A percentile compares a stretch with the other conserved stretches of the same genome.
These are phyloP conservation scores for Lachancea waltii DNA, from an alignment of 805 yeast genomes.

Conservation along the genomic window DNA sequence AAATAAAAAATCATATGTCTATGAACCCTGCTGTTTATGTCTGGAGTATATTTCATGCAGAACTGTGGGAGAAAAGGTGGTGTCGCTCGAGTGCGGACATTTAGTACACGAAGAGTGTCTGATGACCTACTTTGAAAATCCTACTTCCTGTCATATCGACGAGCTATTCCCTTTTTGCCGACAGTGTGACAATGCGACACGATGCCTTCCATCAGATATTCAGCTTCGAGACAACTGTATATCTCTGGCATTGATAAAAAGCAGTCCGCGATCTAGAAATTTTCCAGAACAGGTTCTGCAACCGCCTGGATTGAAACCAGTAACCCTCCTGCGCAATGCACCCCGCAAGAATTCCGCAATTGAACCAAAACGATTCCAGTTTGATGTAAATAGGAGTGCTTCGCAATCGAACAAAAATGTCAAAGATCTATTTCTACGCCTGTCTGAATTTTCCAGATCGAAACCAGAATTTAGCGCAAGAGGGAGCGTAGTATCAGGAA, in stretches of 20 bases:
- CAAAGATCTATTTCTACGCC: slow-evolving; percentile 6
- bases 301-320: no score
- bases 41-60: slow-evolving; percentile 43
- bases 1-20: slow-evolving; percentile 24
- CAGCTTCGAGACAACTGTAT: slow-evolving; percentile 25
- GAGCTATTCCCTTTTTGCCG: slow-evolving; percentile 26
- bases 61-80: slow-evolving; percentile 38
- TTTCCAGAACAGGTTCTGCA: no score
- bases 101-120: slow-evolving; percentile 55
- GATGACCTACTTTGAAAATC: slow-evolving; percentile 32
- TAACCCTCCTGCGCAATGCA: no score
- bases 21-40: slow-evolving; percentile 38
- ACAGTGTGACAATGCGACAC: slow-evolving; percentile 17
- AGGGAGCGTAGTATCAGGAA: slow-evolving; percentile 12
- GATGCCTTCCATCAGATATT: slow-evolving; percentile 27
- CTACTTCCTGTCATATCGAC: slow-evolving; percentile 13
- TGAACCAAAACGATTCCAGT: background rate
- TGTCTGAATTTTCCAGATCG: slow-evolving; percentile 3
- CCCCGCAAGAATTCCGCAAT: background rate
- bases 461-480: background rate
- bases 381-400: background rate
- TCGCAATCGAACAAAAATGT: slow-evolving; percentile 7
- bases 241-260: slow-evolving; percentile 14
- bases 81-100: slow-evolving; percentile 50
- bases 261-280: background rate